Evolutionary conservation across 1,284 basidiomycete species (phyloP), one percentile per base, ranked within the genome.

Genomic region (Grifola frondosa): DNA sequence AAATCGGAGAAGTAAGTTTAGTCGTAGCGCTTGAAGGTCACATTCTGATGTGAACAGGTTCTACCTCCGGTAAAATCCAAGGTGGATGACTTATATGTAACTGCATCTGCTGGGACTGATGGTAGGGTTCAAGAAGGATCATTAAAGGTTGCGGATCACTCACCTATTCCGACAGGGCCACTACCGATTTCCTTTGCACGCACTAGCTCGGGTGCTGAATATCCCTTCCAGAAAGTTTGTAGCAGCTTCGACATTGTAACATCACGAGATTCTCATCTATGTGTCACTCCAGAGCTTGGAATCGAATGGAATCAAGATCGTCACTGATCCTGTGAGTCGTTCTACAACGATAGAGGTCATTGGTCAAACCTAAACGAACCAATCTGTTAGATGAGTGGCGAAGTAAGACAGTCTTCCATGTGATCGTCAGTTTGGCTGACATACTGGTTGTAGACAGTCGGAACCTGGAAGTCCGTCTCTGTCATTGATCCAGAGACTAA

Each of bases 321-420:
- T 48, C 10, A 48, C 46, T 5, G 54, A 58, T 29, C 42, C 44
- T 2, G 56, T 58, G 30, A 23, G 52, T 43, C 3, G n/a, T n/a
- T n/a, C n/a, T n/a, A n/a, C n/a, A n/a, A n/a, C n/a, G n/a, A n/a
- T n/a, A n/a, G n/a, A n/a, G n/a, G n/a, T n/a, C n/a, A n/a, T n/a
- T n/a, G n/a, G n/a, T n/a, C n/a, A n/a, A n/a, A n/a, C n/a, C n/a
- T n/a, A n/a, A n/a, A n/a, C n/a, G n/a, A n/a, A n/a, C n/a, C n/a
- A n/a, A n/a, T n/a, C n/a, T n/a, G n/a, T 24, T 21, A 59, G 57
- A 23, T 48, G 17, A 38, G 48, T 10, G 59, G 59, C 5, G 48
- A 54, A 22, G 58, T 58, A 37, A 15, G 52, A 44, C 24, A 22
- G n/a, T n/a, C n/a, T n/a, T 15, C 23, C 15, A 10, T 20, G 2